Conservation (phyloP, 805 yeast genomes). For the Priceomyces castillae region DNA sequence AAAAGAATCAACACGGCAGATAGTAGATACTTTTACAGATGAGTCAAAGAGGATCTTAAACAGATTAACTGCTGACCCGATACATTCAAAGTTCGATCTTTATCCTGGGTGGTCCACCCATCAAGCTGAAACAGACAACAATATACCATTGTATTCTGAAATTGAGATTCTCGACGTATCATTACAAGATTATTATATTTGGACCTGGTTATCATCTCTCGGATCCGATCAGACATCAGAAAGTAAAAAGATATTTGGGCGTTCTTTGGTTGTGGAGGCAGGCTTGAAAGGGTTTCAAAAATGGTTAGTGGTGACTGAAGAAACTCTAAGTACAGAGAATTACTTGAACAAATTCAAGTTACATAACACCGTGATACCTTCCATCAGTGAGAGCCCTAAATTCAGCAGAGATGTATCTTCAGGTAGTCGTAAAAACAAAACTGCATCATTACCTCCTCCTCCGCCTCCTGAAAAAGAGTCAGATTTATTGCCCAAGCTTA, state of each 20-base stretch:
- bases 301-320: constrained; percentile 76
- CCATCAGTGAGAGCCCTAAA: not conserved
- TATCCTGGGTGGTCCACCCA: constrained; percentile 38
- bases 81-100: constrained; percentile 35
- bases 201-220: constrained; percentile 85
- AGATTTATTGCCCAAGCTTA: constrained; percentile 11
- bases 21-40: constrained; percentile 62
- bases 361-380: constrained; percentile 1
- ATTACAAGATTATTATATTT: constrained; percentile 82
- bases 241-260: constrained; percentile 70
- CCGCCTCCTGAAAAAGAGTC: constrained; percentile 19
- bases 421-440: constrained; percentile 15
- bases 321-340: constrained; percentile 42
- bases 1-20: constrained; percentile 48
- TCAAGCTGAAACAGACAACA: constrained; percentile 15
- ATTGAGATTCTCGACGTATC: constrained; percentile 55
- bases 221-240: constrained; percentile 68
- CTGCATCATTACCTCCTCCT: constrained; percentile 25
- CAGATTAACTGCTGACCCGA: constrained; percentile 34
- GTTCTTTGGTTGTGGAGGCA: constrained; percentile 78
- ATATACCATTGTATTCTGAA: constrained; percentile 39
- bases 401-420: not conserved
- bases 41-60: constrained; percentile 65
- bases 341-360: constrained; percentile 25
- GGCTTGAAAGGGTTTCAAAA: constrained; percentile 74